These are phyloP conservation scores for Drosera spatulata DNA, from an alignment of 179 eudicot genomes.

Conservation along the genomic window DNA sequence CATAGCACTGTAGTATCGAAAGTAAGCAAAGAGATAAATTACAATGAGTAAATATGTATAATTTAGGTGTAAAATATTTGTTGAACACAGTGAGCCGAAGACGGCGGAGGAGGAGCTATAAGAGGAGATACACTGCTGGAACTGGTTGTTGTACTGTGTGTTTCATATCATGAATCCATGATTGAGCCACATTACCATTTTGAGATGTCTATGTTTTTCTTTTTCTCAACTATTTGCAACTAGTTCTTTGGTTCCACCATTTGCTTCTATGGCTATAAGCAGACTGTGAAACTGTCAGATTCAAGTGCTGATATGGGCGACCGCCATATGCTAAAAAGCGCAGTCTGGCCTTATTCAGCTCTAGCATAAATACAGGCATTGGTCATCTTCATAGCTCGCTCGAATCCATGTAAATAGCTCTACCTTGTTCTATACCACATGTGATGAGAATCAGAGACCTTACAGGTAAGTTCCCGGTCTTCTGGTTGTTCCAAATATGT, in stretches of 20 bases:
- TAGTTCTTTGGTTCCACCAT: not conserved
- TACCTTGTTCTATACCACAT: constrained; percentile 63
- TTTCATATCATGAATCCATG: constrained; percentile 27
- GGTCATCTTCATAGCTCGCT: too few species aligned
- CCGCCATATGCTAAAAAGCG: too few species aligned
- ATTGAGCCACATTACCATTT: constrained; percentile 14
- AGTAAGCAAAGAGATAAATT: constrained; percentile 1
- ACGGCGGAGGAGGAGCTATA: constrained; percentile 8
- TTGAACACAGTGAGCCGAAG: constrained; percentile 4
- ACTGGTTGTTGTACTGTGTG: constrained; percentile 53
- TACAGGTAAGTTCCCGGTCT: constrained; percentile 42
- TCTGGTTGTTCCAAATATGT: constrained; percentile 5
- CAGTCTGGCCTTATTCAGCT: too few species aligned
- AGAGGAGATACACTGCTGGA: constrained; percentile 6
- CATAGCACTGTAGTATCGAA: constrained; percentile 30
- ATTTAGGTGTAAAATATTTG: constrained; percentile 3
- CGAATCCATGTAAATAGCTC: constrained; percentile 28
- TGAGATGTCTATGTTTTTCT: not conserved
- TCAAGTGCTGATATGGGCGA: not conserved
- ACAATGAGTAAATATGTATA: not conserved
- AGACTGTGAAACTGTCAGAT: constrained; percentile 4
- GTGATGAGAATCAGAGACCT: constrained; percentile 83
- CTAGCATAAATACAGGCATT: too few species aligned
- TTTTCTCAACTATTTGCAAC: not conserved
- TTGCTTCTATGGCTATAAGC: constrained; percentile 24